Evolutionary conservation across 345 rosid genomes (phyloP), one percentile per base, ranked within the genome.

Genomic region (Geranium brycei): DNA sequence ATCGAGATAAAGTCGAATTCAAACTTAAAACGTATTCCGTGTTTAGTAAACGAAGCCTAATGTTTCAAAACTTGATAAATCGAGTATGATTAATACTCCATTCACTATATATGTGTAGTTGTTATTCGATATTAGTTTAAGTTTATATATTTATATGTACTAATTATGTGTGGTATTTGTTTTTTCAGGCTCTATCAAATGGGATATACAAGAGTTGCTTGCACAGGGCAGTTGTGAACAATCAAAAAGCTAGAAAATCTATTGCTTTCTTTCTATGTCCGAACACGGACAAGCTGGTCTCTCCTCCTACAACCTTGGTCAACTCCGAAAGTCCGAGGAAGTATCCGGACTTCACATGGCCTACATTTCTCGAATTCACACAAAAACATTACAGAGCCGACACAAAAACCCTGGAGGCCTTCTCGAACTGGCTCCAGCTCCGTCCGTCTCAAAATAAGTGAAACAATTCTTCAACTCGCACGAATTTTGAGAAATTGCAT

Each of bases 141-240:
- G 31, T 28, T 51, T 19, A 14, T 17, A 7, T 59, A 16, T 16
- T 12, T 18, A 1, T 0, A 31, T 16, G 7, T 11, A 18, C 16
- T 55, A 11, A 13, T 23, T 18, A 17, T 7, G 7, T 47, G 19
- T n/a, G 31, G 7, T 17, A 17, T 18, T 40, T 11, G 0, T 0
- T 62, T 4, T 32, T 47, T 13, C 68, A 85, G 91, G 91, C 91
- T 58, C 68, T 85, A 18, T 74, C 87, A 4, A 85, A 85, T 62
- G 84, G 86, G 1, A 64, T 68, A 38, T 85, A 74, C 80, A 83
- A 78, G 78, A 85, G 91, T 40, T 85, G 91, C 74, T 58, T 85
- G 76, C 91, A 85, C 68, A 76, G 84, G 60, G 91, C 84, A 1
- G 91, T 79, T 55, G 91, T 85, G 64, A 85, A 83, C 66, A 76